A percentile compares a stretch with the other conserved stretches of the same genome.
Conservation (phyloP, 208 protist genomes). For the Leishmania gerbilli region DNA sequence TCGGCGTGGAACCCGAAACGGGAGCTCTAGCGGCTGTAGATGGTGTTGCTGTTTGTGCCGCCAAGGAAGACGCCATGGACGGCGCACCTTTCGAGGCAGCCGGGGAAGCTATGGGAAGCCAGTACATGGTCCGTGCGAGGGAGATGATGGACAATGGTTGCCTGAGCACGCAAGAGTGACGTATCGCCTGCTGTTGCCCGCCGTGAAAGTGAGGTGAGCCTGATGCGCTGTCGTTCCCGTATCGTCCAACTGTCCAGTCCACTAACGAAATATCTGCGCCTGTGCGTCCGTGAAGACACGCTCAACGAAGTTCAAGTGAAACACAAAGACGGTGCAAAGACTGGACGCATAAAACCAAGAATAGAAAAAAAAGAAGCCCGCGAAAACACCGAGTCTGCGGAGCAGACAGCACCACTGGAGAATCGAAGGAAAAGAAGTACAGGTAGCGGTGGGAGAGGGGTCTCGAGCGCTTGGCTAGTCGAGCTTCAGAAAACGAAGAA, state of each 20-base stretch:
- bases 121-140: conserved; percentile 3
- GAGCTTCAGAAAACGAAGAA: not conserved
- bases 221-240: not conserved
- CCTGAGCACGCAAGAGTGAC: not conserved
- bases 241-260: not conserved
- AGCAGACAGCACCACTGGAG: not conserved
- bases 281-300: not conserved
- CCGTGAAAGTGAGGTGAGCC: not conserved
- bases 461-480: not conserved
- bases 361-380: not conserved
- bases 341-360: not conserved
- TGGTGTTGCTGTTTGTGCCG: not conserved
- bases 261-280: not conserved
- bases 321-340: not conserved
- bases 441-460: not conserved
- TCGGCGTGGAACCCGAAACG: not conserved
- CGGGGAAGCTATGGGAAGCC: not conserved
- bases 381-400: not conserved
- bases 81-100: not conserved
- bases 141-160: not conserved
- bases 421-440: not conserved
- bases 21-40: not conserved
- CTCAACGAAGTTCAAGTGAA: not conserved
- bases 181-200: not conserved
- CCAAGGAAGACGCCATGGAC: not conserved